These are phyloP conservation scores for Alternaria dauci DNA, from an alignment of 2,329 filamentous ascomycete genomes.

Conservation along the genomic window DNA sequence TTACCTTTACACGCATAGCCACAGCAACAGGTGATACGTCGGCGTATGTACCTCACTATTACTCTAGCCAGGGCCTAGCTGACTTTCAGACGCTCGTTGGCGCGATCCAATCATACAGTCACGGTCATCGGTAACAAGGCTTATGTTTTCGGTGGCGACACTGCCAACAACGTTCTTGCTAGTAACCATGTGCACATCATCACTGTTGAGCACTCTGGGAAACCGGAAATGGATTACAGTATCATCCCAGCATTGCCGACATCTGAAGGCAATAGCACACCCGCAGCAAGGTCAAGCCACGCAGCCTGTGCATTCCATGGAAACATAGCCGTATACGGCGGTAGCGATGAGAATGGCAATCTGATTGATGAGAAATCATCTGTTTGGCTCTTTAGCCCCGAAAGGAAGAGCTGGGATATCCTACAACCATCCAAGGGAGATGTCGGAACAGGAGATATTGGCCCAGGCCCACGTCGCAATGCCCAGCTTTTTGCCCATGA, in stretches of 20 bases:
- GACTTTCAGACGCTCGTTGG: constrained; percentile 39
- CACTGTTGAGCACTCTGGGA: constrained; percentile 43
- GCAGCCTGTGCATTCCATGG: constrained; percentile 52
- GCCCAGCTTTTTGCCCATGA: constrained; percentile 34
- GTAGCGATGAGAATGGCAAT: constrained; percentile 41
- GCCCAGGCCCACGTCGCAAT: constrained; percentile 31
- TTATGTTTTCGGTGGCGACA: constrained; percentile 57
- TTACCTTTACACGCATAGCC: constrained; percentile 53
- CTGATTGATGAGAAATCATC: constrained; percentile 48
- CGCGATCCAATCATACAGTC: constrained; percentile 51
- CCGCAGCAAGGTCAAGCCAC: constrained; percentile 49
- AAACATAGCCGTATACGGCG: constrained; percentile 53
- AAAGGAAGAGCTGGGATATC: constrained; percentile 39
- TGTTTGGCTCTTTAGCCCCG: constrained; percentile 54
- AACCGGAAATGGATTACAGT: constrained; percentile 51
- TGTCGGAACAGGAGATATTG: constrained; percentile 15
- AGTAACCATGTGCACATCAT: constrained; percentile 56
- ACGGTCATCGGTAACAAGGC: constrained; percentile 54
- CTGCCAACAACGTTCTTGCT: constrained; percentile 46
- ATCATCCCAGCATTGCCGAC: constrained; percentile 53
- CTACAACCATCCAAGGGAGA: constrained; percentile 26
- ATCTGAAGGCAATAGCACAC: constrained; percentile 41
- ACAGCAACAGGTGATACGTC: constrained; percentile 48
- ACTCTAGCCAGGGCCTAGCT: not conserved
- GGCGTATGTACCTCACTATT: constrained; percentile 19